These are phyloP conservation scores for Groenewaldozyma auringiensis DNA, from an alignment of 1,139 yeast genomes.

Conservation along the genomic window DNA sequence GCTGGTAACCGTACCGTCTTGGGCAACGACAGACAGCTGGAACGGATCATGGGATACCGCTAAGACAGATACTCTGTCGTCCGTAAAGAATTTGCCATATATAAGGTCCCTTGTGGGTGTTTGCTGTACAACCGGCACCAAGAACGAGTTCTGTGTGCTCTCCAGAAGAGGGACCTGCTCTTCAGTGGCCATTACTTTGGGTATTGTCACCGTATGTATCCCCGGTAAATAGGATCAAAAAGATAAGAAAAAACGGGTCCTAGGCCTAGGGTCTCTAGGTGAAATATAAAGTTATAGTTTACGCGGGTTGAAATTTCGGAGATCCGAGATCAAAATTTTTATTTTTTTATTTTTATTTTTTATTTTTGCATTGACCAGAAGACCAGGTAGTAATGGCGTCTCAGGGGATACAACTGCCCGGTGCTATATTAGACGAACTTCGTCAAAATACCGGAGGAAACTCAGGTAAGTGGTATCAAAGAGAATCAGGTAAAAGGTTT, in stretches of 20 bases:
- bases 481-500: too few relatives aligned
- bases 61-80: neutral
- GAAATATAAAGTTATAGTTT: too few relatives aligned
- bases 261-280: neutral
- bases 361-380: neutral
- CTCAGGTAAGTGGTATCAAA: slow-evolving; percentile 2
- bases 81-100: neutral
- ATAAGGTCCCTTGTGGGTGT: neutral
- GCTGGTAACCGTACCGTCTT: neutral
- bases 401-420: slow-evolving; percentile 1
- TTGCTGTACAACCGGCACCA: neutral
- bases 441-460: neutral
- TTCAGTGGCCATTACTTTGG: too few relatives aligned
- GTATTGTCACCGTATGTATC: too few relatives aligned
- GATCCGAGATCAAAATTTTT: too few relatives aligned
- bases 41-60: neutral
- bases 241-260: too few relatives aligned
- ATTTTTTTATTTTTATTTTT: neutral
- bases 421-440: neutral
- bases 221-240: too few relatives aligned
- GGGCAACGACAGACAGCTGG: neutral
- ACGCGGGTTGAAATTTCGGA: too few relatives aligned
- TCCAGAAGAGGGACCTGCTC: too few relatives aligned
- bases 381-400: neutral
- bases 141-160: neutral